Conservation (phyloP, 495 filamentous ascomycete genomes). For the Neurospora cerealis region DNA sequence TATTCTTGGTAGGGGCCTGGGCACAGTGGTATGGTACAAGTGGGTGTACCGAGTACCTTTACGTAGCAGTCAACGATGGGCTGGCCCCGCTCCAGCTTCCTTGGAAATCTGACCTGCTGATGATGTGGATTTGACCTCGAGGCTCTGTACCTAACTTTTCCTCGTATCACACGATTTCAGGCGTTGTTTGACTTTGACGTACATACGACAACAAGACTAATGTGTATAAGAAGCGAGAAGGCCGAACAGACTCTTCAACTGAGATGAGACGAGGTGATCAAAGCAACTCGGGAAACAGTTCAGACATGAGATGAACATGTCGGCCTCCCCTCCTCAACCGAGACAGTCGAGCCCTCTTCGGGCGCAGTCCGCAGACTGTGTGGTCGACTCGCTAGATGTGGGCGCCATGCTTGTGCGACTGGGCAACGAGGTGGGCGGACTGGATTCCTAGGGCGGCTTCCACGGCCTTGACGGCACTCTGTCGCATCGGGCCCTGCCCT, state of each 20-base stretch:
- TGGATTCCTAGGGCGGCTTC: not conserved
- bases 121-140: not conserved
- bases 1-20: not conserved
- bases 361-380: not conserved
- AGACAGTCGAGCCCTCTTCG: not conserved
- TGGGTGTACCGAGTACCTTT: not conserved
- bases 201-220: not conserved
- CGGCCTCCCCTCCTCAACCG: not conserved
- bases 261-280: not conserved
- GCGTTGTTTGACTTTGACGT: not conserved
- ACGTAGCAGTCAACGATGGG: not conserved
- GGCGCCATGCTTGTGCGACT: not conserved
- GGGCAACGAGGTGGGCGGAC: not conserved
- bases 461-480: not conserved
- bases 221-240: not conserved
- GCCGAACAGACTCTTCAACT: not conserved
- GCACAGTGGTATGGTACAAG: not conserved
- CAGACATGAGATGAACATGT: not conserved
- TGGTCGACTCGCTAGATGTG: not conserved
- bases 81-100: not conserved
- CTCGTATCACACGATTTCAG: not conserved
- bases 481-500: not conserved
- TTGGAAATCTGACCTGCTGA: not conserved
- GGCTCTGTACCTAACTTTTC: not conserved
- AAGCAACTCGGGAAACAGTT: not conserved